Evolutionary conservation across 2,329 filamentous ascomycete genomes (phyloP), one percentile per base, ranked within the genome.

Genomic region (Cordyceps cateniannulata): DNA sequence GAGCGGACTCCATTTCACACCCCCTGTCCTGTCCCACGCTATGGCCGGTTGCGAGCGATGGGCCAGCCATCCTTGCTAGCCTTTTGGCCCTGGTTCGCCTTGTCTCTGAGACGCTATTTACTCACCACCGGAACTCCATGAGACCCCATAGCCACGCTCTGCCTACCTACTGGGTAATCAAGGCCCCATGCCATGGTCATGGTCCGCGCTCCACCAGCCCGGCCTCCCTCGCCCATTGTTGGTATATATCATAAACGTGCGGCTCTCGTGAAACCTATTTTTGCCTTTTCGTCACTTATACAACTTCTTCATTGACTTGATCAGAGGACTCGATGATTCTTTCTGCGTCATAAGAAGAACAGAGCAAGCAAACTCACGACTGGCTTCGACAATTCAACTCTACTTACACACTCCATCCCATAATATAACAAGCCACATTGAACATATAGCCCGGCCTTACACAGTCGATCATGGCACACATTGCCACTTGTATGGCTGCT

Each of bases 401-500:
- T n/a, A 7, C 25, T 44, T 20, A 20, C 48, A 25, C 42, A 14
- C 10, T 12, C 35, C 35, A 56, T 51, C 12, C n/a, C 22, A 32
- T 32, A 47, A 8, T 59, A 44, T 48, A 20, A 20, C 45, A 51
- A 29, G 47, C 45, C 48, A 24, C 40, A 10, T 24, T 51, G 32
- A 47, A 18, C 32, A 40, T 48, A 58, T 22, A 47, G 38, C 40
- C 29, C 16, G 18, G 10, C 35, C 51, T 25, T 45, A n/a, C 25
- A 16, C 56, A 22, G 50, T 40, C 27, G 20, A 48, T n/a, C 32
- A 86, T 86, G 84, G 82, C 83, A 73, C 84, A 87, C 72, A 86
- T 86, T 72, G 81, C 80, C 70, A 80, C 76, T 67, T 85, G 83
- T 70, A 77, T 86, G 74, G 74, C 80, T 66, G 77, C 79, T 67